A percentile compares a stretch with the other conserved stretches of the same genome.
phyloP scores from a whole-genome alignment of 441 rosid species.

The Adansonia grandidieri region DNA sequence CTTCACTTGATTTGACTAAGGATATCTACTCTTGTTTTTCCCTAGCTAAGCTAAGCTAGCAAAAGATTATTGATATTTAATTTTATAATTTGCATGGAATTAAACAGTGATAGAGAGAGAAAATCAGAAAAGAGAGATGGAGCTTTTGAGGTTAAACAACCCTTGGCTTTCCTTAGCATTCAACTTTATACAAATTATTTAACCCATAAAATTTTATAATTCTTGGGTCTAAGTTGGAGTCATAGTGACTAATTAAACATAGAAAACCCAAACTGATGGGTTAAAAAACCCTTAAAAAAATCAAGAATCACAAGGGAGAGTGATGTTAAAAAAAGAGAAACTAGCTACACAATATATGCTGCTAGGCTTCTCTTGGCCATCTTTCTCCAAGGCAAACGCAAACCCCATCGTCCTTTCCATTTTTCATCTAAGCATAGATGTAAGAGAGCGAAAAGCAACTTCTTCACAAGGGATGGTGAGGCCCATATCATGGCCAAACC shows the following conservation, averaged over 20 bases:
- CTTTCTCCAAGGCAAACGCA: slow-evolving; percentile 36
- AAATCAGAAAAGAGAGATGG: neutral
- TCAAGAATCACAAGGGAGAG: slow-evolving; percentile 39
- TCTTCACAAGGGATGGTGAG: slow-evolving; percentile 97
- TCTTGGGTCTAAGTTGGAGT: slow-evolving; percentile 49
- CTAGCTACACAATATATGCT: neutral
- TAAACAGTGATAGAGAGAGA: neutral
- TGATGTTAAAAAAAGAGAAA: slow-evolving; percentile 56
- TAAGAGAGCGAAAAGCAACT: slow-evolving; percentile 78
- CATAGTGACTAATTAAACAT: slow-evolving; percentile 32
- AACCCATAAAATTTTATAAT: slow-evolving; percentile 38
- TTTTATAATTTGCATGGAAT: neutral
- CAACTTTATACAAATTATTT: slow-evolving; percentile 52
- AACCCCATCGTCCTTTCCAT: neutral
- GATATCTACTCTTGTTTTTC: slow-evolving; percentile 12
- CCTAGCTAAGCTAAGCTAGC: neutral
- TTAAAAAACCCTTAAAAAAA: neutral
- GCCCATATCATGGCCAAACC: slow-evolving; percentile 94
- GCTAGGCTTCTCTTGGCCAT: slow-evolving; percentile 52
- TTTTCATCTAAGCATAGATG: slow-evolving; percentile 68
- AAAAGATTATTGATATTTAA: neutral
- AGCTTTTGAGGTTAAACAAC: neutral
- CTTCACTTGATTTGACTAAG: slow-evolving; percentile 32
- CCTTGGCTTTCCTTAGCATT: slow-evolving; percentile 33
- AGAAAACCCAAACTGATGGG: slow-evolving; percentile 39